phyloP scores from a whole-genome alignment of 1,139 yeast species.

The Ogataea hybrid region DNA sequence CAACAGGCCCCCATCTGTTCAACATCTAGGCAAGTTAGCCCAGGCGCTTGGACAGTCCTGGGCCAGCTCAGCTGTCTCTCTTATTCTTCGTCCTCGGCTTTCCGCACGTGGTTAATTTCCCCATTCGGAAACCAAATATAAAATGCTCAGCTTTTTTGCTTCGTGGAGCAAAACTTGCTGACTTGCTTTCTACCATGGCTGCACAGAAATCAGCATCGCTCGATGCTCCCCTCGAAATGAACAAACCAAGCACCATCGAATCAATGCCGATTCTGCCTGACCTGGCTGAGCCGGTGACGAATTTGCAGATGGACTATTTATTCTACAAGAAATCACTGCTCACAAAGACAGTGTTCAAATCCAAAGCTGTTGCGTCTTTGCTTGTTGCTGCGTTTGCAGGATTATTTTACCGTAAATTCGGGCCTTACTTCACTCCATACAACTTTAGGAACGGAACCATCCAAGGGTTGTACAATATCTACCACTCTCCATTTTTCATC shows the following conservation, averaged over 20 bases:
- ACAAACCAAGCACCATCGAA: conserved; percentile 49
- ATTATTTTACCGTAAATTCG: conserved; percentile 33
- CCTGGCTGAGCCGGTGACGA: conserved; percentile 56
- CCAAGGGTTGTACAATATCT: conserved; percentile 26
- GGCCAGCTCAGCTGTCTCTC: not conserved
- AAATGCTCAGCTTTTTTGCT: not conserved
- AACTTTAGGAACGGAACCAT: conserved; percentile 15
- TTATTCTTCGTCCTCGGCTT: not conserved
- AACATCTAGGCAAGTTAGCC: not conserved
- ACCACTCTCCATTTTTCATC: conserved; percentile 35
- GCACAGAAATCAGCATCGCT: conserved; percentile 9
- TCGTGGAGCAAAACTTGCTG: not conserved
- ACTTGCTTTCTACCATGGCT: not conserved
- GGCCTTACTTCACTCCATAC: conserved; percentile 34
- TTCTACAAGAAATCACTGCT: conserved; percentile 55
- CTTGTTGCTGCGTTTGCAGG: conserved; percentile 28
- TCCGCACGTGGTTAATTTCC: conserved; percentile 16
- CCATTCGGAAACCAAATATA: conserved; percentile 5
- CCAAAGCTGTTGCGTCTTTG: conserved; percentile 40
- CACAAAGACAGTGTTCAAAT: conserved; percentile 48
- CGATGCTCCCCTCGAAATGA: conserved; percentile 45
- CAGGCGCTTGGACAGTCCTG: too few relatives aligned
- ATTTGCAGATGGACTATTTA: conserved; percentile 61
- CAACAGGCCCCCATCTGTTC: too few relatives aligned
- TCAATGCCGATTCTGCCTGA: conserved; percentile 50